Base-by-base conservation (phyloP, 768 basidiomycete genomes). In the Phaeotremella skinneri region DNA sequence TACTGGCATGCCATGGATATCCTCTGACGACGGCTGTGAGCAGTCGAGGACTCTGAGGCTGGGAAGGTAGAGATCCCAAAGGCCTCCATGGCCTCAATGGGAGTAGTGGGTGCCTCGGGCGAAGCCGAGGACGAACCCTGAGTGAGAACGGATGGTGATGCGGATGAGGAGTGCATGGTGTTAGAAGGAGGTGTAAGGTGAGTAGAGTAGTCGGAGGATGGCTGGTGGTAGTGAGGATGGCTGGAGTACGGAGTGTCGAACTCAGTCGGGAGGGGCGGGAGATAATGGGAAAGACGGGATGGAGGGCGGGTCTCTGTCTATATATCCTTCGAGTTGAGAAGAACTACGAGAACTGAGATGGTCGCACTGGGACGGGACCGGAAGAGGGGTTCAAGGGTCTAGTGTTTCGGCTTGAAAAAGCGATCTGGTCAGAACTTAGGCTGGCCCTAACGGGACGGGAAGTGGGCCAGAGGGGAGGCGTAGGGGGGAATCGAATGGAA, bases 1-100 rank as follows among this genome's bases (percentile, higher is more conserved):
- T 74, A 74, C 20, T 68, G 63, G 49, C 72, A 74, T 2, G 72
- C 72, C 69, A 74, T 70, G 30, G 67, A 63, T 32, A 68, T 69
- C 9, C 72, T 54, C 42, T 72, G 70, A 25, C 70, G 31, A 4
- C 68, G 39, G 26, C 50, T 55, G 2, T 67, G 57, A 14, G 70
- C 62, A 29, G 49, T 54, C 23, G 62, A 56, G 1, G 59, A 41
- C 31, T 61, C 66, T 14, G 48, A 51, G 2, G 55, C 41, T 4
- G 52, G 59, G 37, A 51, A 54, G 26, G 59, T 32, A 4, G 61
- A 59, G 30, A 45, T 45, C 13, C 61, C 65, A 37, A 54, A 67
- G 2, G 56, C 58, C 20, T 63, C 65, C 50, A 61, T 60, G 26
- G 49, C 45, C 56, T 42, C 56, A 27, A 45, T 49, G 43, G 48